These are phyloP conservation scores for Hirsutella thompsonii DNA, from an alignment of 2,329 filamentous ascomycete genomes.

Conservation along the genomic window DNA sequence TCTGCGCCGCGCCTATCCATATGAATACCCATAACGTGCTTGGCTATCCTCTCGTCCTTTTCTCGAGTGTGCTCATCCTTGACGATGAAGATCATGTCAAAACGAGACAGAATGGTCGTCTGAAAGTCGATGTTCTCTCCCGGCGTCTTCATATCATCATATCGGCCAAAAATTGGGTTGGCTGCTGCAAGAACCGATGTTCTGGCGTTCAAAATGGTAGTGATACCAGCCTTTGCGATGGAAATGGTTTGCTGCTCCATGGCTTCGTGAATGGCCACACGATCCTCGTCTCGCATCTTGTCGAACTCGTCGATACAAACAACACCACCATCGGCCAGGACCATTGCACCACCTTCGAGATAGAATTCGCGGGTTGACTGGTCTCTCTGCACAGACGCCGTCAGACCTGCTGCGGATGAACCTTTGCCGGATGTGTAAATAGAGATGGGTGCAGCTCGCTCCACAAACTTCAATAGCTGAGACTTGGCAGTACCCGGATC, in stretches of 20 bases:
- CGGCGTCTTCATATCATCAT: constrained; percentile 94
- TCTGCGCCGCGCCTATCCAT: constrained; percentile 80
- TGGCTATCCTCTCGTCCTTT: constrained; percentile 86
- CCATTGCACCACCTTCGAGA: constrained; percentile 96
- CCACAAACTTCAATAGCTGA: constrained; percentile 91
- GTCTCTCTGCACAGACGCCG: constrained; percentile 90
- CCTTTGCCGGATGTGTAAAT: constrained; percentile 99
- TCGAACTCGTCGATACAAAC: constrained; percentile 99
- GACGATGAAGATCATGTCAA: constrained; percentile 99
- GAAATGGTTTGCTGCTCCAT: constrained; percentile 99
- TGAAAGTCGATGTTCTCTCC: constrained; percentile 99
- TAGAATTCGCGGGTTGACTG: constrained; percentile 91
- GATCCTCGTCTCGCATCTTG: constrained; percentile 98
- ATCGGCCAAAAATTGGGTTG: constrained; percentile 94
- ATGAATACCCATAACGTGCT: constrained; percentile 94
- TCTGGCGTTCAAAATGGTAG: constrained; percentile 89
- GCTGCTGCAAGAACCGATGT: constrained; percentile 92
- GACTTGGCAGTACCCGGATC: constrained; percentile 98
- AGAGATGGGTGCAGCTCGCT: constrained; percentile 89
- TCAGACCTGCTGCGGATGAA: constrained; percentile 92
- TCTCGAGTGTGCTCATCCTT: constrained; percentile 84
- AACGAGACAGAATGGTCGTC: constrained; percentile 93
- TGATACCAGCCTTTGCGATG: constrained; percentile 96
- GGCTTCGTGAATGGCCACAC: constrained; percentile 96
- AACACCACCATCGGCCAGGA: constrained; percentile 89